Evolutionary conservation across 768 basidiomycete species (phyloP), one percentile per base, ranked within the genome.

Genomic region (Tremella mesenterica): DNA sequence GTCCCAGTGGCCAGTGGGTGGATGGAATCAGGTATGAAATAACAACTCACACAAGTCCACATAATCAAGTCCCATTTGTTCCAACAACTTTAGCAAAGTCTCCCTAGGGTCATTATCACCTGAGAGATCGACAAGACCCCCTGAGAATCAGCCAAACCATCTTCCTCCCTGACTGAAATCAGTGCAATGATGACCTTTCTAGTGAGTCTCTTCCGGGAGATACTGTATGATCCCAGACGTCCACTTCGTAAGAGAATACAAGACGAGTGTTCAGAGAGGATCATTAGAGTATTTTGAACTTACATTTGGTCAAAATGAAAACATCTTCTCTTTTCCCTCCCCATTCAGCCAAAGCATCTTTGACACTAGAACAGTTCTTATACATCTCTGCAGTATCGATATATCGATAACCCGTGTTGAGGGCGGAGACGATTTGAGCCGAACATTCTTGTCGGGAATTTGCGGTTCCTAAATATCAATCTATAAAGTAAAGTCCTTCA

Each of bases 301-400:
- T 41, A 64, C 63, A 62, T 49, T 69, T 73, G 31, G 65, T 66
- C 7, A 82, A 81, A 59, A 86, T 76, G 70, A 78, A 86, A 8
- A 86, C 67, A 46, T 65, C 46, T 41, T 71, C 64, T 23, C 73
- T 39, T 2, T 62, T 44, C 8, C 71, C 44, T 2, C 60, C 67
- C 53, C 56, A 61, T 23, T 60, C 44, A 30, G 57, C 57, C 23
- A 75, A 48, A 0, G 70, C 75, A 4, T 57, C 46, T 1, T 74
- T 73, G 13, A 75, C 59, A 7, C 60, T 62, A n/a, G 39, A 34
- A 41, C 70, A 66, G 53, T 74, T 76, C 3, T 38, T 50, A 50
- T 77, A 76, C 16, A 54, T 33, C 56, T 67, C 54, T 4, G 72
- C 71, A 16, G 57, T 55, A 39, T 75, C 74, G 26, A 75, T 43